Base-by-base conservation (phyloP, 2,329 filamentous ascomycete genomes). In the Chaetomiaceae sp. region DNA sequence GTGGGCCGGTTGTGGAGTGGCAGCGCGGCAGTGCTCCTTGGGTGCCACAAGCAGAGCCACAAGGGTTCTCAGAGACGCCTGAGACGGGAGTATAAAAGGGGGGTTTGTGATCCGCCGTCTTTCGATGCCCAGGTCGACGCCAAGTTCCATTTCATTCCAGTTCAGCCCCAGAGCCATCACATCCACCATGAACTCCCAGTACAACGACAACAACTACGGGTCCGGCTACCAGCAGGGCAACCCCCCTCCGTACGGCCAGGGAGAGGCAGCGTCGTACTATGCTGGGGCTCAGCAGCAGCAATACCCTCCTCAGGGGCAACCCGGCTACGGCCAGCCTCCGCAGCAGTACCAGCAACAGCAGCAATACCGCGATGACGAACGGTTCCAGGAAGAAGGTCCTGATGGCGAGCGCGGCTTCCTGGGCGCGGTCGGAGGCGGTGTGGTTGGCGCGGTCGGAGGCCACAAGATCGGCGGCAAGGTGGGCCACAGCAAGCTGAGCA, bases 341-440 rank as follows among this genome's bases (percentile, higher is more conserved):
- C 44, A 53, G 17, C 27, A 47, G 6, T 29, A 31, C 27, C 48
- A 52, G 25, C 36, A 55, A 7, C 6, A 47, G 23, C 33, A 49
- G 7, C n/a, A 23, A 4, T 17, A 51, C 19, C 36, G n/a, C 1
- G 20, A 45, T 11, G 14, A 39, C 6, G 37, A n/a, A n/a, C n/a
- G n/a, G 2, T 27, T 22, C 19, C 38, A 53, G n/a, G 33, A 54
- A 37, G 56, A 58, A 17, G 67, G 63, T 3, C 61, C 53, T 8
- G 68, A 70, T 6, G 71, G 70, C n/a, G 72, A 75, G 49, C 71
- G 72, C 23, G 72, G 72, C 22, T 47, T 75, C 14, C 64, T 71
- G 57, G 72, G 72, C 38, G 71, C 69, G 1, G 51, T 74, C 4
- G 71, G 68, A 15, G 72, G 72, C 6, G 72, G 68, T 36, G 66